Conservation (phyloP, 2,329 filamentous ascomycete genomes). For the Diplocarpon rosae region DNA sequence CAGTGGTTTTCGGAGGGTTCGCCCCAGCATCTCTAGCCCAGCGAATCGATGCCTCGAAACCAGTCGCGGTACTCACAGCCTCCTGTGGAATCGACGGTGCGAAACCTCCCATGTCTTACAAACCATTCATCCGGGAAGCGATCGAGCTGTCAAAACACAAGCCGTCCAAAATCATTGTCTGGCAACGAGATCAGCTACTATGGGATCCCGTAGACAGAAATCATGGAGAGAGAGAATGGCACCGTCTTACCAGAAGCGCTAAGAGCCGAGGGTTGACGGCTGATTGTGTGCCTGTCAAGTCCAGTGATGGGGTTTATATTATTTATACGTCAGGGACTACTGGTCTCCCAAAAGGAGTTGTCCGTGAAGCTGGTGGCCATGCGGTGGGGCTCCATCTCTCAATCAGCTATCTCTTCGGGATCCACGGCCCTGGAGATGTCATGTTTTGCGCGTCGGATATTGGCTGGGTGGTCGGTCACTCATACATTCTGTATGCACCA, state of each 20-base stretch:
- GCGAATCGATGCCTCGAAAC: slow-evolving; percentile 72
- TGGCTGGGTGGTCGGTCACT: slow-evolving; percentile 82
- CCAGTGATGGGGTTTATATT: slow-evolving; percentile 74
- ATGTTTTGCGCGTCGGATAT: slow-evolving; percentile 66
- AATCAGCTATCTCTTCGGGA: slow-evolving; percentile 71
- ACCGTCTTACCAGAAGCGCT: slow-evolving; percentile 61
- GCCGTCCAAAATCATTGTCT: slow-evolving; percentile 63
- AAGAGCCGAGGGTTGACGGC: slow-evolving; percentile 55
- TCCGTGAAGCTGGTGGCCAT: slow-evolving; percentile 75
- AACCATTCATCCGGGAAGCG: slow-evolving; percentile 65
- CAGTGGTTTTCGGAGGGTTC: slow-evolving; percentile 90
- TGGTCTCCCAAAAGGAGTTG: slow-evolving; percentile 70
- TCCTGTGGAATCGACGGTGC: slow-evolving; percentile 85
- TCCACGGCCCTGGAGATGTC: slow-evolving; percentile 76
- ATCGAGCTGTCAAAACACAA: slow-evolving; percentile 57
- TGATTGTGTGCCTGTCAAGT: slow-evolving; percentile 65
- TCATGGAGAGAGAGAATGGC: slow-evolving; percentile 70
- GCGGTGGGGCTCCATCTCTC: slow-evolving; percentile 76
- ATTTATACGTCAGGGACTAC: slow-evolving; percentile 85
- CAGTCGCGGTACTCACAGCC: slow-evolving; percentile 70
- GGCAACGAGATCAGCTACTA: slow-evolving; percentile 67
- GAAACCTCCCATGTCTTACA: slow-evolving; percentile 71
- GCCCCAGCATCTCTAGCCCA: slow-evolving; percentile 72
- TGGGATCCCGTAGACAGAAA: slow-evolving; percentile 61
- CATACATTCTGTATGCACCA: slow-evolving; percentile 82